These are phyloP conservation scores for Rosa multiflora DNA, from an alignment of 306 rosid species.

Conservation along the genomic window DNA sequence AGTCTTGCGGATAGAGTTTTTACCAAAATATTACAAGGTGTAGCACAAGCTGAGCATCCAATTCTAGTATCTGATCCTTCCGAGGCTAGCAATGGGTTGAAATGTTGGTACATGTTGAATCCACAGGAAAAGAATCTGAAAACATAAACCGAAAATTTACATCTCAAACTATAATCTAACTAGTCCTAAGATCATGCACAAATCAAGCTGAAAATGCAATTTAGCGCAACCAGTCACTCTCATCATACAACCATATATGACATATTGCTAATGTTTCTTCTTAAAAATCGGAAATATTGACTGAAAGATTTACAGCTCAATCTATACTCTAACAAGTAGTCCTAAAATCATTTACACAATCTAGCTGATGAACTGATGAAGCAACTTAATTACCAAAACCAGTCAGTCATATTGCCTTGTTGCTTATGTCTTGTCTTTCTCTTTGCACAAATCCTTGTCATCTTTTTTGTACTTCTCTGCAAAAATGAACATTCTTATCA, in stretches of 20 bases:
- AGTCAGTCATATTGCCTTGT: neutral
- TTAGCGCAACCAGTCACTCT: no score
- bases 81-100: neutral
- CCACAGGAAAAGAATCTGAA: neutral
- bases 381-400: neutral
- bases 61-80: neutral
- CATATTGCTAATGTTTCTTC: neutral
- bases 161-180: neutral
- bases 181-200: neutral
- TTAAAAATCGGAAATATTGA: neutral
- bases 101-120: neutral
- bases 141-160: neutral
- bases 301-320: neutral
- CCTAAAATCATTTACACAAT: neutral
- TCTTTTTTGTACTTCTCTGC: neutral
- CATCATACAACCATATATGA: no score
- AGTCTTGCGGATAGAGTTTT: neutral
- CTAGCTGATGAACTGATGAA: neutral
- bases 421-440: neutral
- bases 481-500: neutral
- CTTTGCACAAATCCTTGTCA: neutral
- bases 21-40: neutral
- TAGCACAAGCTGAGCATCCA: neutral
- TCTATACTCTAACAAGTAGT: neutral
- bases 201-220: neutral